Evolutionary conservation across 2,329 filamentous ascomycete species (phyloP).

Genomic region (Stachybotrys chartarum): DNA sequence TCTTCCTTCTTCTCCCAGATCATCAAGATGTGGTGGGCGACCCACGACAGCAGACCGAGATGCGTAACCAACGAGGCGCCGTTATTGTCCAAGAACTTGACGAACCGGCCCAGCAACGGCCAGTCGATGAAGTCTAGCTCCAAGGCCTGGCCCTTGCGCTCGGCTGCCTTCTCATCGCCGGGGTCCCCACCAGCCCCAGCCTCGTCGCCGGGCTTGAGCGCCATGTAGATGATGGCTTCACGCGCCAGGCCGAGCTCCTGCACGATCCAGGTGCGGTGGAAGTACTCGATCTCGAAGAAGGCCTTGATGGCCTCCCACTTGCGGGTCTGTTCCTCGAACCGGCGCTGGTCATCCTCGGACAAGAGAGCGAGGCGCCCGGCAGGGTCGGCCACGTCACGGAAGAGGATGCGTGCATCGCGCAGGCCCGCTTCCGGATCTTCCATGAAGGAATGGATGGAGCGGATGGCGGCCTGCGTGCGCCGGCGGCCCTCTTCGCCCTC

Average conservation of each 20-base stretch:
- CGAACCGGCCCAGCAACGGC: not conserved
- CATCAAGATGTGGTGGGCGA: not conserved
- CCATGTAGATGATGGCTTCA: not conserved
- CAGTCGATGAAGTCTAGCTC: not conserved
- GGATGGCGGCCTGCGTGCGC: not conserved
- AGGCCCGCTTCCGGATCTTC: not conserved
- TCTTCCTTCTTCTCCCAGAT: not conserved
- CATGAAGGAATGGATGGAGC: conserved; percentile 3
- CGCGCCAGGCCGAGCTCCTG: conserved; percentile 10
- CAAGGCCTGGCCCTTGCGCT: not conserved
- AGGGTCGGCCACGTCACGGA: not conserved
- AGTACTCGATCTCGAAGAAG: conserved; percentile 10
- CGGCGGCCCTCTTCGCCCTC: not conserved
- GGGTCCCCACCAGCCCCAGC: too few species aligned
- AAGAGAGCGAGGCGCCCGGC: not conserved
- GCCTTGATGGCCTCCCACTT: conserved; percentile 4
- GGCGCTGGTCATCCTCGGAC: not conserved
- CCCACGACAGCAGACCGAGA: not conserved
- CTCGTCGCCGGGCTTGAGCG: not conserved
- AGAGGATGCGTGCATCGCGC: not conserved
- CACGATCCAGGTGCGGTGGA: conserved; percentile 13
- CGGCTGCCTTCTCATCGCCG: too few species aligned
- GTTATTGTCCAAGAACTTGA: not conserved
- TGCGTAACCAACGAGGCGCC: not conserved
- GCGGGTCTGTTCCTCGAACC: not conserved